A percentile compares a stretch with the other conserved stretches of the same genome.
Conservation (phyloP, 306 rosid genomes). For the Cercis canadensis region DNA sequence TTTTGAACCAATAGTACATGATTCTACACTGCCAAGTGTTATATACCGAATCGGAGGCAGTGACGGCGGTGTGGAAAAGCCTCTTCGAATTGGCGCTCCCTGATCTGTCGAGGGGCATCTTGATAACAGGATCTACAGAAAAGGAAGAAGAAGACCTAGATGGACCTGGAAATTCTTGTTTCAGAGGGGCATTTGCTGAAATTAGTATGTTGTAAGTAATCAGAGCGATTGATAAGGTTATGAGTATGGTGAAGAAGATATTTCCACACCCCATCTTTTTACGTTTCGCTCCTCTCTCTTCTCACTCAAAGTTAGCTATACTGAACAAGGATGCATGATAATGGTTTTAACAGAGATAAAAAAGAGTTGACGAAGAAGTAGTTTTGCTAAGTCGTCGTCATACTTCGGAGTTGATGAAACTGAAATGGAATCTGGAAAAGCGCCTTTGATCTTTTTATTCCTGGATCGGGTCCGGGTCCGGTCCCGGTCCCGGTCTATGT, state of each 20-base stretch:
- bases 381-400: too few relatives aligned
- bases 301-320: too few relatives aligned
- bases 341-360: too few relatives aligned
- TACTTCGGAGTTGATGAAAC: too few relatives aligned
- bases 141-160: constrained; percentile 51
- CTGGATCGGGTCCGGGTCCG: too few relatives aligned
- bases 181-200: constrained; percentile 82
- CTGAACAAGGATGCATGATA: too few relatives aligned
- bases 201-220: constrained; percentile 94
- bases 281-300: too few relatives aligned
- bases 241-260: constrained; percentile 69
- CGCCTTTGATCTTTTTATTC: too few relatives aligned
- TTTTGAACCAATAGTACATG: constrained; percentile 96
- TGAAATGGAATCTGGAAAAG: too few relatives aligned
- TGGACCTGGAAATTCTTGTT: constrained; percentile 90
- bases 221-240: constrained; percentile 83
- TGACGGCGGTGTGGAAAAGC: constrained; percentile 93
- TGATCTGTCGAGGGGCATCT: constrained; percentile 77
- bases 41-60: constrained; percentile 90
- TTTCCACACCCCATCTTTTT: constrained; percentile 87
- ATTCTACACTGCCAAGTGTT: constrained; percentile 96
- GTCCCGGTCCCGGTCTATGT: too few relatives aligned
- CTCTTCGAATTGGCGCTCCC: constrained; percentile 49
- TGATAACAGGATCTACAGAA: constrained; percentile 72
- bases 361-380: too few relatives aligned